Evolutionary conservation across 2,329 filamentous ascomycete genomes (phyloP), one percentile per base, ranked within the genome.

Genomic region (Penicillium thymicola): DNA sequence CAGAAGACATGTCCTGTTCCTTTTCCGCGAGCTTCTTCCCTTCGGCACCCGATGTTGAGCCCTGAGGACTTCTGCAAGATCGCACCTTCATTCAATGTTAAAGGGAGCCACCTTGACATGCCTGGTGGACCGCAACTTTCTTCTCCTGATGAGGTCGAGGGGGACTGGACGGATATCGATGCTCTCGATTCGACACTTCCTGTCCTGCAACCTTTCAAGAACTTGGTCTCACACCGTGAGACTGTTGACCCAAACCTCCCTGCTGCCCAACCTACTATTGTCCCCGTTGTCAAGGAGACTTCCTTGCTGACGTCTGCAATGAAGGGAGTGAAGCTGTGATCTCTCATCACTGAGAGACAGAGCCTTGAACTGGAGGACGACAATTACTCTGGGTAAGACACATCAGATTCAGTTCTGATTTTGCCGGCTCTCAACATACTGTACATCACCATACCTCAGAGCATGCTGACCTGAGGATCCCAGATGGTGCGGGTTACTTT

Each of bases 131-230:
- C 47, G 14, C 18, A 36, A 14, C 11, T 55, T 13, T 27, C 5
- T 5, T 10, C 18, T 11, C n/a, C 38, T 27, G 34, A 38, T 16
- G 53, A 52, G 13, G 2, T 41, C 18, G 54, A 55, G 16, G 54
- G 41, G 4, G 54, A 52, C 14, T 55, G 54, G 54, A 36, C 34
- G 5, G 54, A 55, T 46, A 30, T 55, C 7, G 54, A 52, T 34
- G 54, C 48, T 16, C 25, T 55, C 7, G 54, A 52, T 32, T 41
- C 47, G 21, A 46, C 48, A 7, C 48, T 55, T n/a, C 53, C 48
- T 32, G 16, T 46, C 21, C 28, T 14, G 16, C 48, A 52, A 4
- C 54, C 47, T 7, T 55, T 45, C 23, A 51, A 55, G 54, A 52
- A 46, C 3, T 11, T 45, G 4, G 36, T 46, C 23, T 42, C 34